Base-by-base conservation (phyloP, 2,329 filamentous ascomycete species). In the Fusarium chlamydosporum region DNA sequence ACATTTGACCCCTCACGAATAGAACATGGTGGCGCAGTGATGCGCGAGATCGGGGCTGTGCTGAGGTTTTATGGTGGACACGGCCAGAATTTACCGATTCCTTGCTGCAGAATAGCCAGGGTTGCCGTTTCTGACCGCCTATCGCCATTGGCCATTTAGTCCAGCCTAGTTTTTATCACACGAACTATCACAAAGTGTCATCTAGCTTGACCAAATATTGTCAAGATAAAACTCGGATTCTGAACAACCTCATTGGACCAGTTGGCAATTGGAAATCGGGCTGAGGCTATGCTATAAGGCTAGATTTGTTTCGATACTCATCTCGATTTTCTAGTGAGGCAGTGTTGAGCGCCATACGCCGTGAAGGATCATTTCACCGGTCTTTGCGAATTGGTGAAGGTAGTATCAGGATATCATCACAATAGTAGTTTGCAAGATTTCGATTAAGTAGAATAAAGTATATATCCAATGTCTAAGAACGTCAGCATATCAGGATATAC, bases 31-130 rank as follows among this genome's bases (percentile, higher is more conserved):
- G 45, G 27, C 26, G 38, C 54, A 61, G 53, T 40, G 33, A 34
- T 20, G 3, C 40, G 40, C 20, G 16, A 6, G 27, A 51, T 48
- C 20, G 26, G 35, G 43, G 45, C 35, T 34, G 45, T 51, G 43
- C 53, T 56, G 34, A 56, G 26, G 23, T 50, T 27, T 38, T 16
- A 31, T 45, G 37, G 29, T 45, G 50, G 38, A 45, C 27, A 33
- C 53, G 53, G 53, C 35, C 13, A 56, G 34, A 40, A 33, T 56
- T 51, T 13, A 40, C 53, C 53, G 53, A 51, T n/a, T 18, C 15
- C 10, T 18, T 33, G 34, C 29, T 31, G 27, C 15, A 29, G 23
- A 7, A 47, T 13, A 8, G 16, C 31, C 18, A 51, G 43, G 34
- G 27, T 51, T 51, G 20, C 16, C 11, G 16, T 40, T 8, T 12